Percentiles rank a stretch among this genome's conserved stretches.
These are phyloP conservation scores for Beta lomatogona DNA, from an alignment of 179 eudicot species.

Conservation along the genomic window DNA sequence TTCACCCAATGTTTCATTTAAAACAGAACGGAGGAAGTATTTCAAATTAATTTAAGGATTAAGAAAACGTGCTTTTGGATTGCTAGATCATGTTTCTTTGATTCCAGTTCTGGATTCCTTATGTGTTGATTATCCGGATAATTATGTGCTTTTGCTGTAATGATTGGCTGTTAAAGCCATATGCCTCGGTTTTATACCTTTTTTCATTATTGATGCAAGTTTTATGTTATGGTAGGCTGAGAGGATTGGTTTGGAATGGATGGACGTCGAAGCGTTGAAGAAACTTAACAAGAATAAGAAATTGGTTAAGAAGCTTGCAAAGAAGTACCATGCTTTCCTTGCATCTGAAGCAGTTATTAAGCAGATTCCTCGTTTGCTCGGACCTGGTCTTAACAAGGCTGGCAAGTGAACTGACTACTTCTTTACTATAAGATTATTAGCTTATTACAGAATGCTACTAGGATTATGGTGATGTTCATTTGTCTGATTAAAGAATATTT, in stretches of 20 bases:
- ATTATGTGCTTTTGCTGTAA: neutral
- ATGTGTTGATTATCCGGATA: neutral
- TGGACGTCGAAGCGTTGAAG: conserved; percentile 51
- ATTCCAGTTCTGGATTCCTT: no score
- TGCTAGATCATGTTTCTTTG: no score
- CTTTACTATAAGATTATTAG: neutral
- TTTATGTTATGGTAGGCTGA: conserved; percentile 33
- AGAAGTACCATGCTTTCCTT: conserved; percentile 76
- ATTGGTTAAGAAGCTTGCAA: conserved; percentile 90
- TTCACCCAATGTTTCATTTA: no score
- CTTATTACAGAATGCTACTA: neutral
- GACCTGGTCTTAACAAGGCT: conserved; percentile 60
- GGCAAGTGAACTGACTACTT: conserved; percentile 32
- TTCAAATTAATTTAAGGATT: no score
- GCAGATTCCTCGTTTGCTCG: conserved; percentile 59
- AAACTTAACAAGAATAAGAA: conserved; percentile 89
- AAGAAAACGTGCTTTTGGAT: no score
- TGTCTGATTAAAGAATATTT: no score
- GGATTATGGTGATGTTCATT: neutral
- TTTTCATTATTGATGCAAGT: neutral
- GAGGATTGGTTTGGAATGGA: conserved; percentile 41
- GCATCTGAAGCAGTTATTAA: conserved; percentile 72
- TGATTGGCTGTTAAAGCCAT: neutral
- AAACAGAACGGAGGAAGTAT: no score
- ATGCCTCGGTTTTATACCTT: neutral